Evolutionary conservation across 2,329 filamentous ascomycete species (phyloP).

Genomic region (Aureobasidium sp.): DNA sequence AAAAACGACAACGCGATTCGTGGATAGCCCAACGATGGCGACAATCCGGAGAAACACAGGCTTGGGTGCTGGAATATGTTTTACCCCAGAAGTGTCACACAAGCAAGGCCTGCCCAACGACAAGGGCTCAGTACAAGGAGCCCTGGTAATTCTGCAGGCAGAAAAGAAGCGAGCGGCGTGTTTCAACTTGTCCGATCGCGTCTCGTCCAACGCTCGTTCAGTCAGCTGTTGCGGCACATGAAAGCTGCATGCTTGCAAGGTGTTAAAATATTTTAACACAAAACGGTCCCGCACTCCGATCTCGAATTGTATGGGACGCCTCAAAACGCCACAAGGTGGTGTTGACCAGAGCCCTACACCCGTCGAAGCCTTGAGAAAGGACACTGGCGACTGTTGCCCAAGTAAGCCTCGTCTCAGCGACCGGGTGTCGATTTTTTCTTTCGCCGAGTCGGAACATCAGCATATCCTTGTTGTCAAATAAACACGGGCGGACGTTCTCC

Average conservation of each 20-base stretch:
- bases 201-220: background rate
- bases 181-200: background rate
- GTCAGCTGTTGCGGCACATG: background rate
- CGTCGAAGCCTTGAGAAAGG: background rate
- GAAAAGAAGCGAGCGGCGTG: background rate
- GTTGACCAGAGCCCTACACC: background rate
- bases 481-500: background rate
- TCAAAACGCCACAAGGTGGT: conserved; percentile 5
- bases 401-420: background rate
- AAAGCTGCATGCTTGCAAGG: background rate
- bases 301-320: conserved; percentile 2
- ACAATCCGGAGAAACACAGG: background rate
- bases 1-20: background rate
- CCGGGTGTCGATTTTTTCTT: background rate
- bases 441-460: background rate
- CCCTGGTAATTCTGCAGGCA: background rate
- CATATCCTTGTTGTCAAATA: conserved; percentile 6
- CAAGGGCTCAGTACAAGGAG: background rate
- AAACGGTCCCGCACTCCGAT: conserved; percentile 11
- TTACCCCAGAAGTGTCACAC: conserved; percentile 3
- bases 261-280: conserved; percentile 9
- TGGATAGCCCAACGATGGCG: background rate
- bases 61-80: background rate
- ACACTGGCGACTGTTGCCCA: background rate
- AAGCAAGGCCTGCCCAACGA: background rate